Evolutionary conservation across 2,329 filamentous ascomycete genomes (phyloP).

Genomic region (Penicillium corylophilum): DNA sequence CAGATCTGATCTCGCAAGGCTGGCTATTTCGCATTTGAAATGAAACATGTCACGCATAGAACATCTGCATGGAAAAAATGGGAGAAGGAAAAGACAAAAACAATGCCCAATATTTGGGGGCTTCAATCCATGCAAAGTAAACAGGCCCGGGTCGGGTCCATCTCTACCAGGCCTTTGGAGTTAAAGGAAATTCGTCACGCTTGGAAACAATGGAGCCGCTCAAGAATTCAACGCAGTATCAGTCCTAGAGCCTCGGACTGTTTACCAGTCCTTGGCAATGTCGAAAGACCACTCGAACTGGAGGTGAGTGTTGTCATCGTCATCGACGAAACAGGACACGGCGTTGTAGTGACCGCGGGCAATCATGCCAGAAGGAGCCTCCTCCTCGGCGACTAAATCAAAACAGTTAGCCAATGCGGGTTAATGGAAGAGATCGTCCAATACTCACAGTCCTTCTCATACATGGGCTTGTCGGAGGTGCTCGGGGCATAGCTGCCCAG

Average conservation of each 20-base stretch:
- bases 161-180: conserved; percentile 30
- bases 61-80: conserved; percentile 6
- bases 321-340: conserved; percentile 86
- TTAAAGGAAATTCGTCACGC: conserved; percentile 31
- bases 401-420: not conserved
- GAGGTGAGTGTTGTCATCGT: conserved; percentile 87
- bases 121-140: conserved; percentile 10
- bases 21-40: conserved; percentile 10
- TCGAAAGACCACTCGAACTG: conserved; percentile 96
- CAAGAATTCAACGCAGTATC: conserved; percentile 22
- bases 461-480: conserved; percentile 79
- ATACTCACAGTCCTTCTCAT: conserved; percentile 85
- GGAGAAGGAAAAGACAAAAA: conserved; percentile 10
- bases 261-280: conserved; percentile 88
- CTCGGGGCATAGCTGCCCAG: conserved; percentile 93
- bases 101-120: not conserved
- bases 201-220: conserved; percentile 25
- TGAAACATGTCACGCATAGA: conserved; percentile 7
- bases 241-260: conserved; percentile 5
- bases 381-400: conserved; percentile 75
- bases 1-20: not conserved
- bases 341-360: conserved; percentile 88
- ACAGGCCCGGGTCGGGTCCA: conserved; percentile 16
- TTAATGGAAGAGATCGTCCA: not conserved
- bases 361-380: conserved; percentile 88